These are phyloP conservation scores for Cymbidium sinense DNA, from an alignment of 106 monocot genomes.

Conservation along the genomic window DNA sequence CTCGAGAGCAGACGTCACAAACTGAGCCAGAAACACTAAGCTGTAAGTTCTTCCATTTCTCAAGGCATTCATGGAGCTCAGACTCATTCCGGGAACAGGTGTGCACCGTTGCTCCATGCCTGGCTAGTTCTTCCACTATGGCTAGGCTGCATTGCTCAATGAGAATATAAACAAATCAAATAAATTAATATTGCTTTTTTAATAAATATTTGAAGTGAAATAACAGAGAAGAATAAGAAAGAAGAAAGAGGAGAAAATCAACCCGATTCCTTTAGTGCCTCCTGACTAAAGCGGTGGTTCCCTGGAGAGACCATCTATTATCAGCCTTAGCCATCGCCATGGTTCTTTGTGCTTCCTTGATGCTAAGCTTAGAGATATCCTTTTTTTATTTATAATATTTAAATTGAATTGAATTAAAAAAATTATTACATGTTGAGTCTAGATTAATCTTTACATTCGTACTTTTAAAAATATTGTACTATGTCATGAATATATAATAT, in stretches of 20 bases:
- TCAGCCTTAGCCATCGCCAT: background rate
- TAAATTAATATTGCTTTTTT: background rate
- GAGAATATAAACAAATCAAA: background rate
- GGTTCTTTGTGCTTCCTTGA: too few species aligned
- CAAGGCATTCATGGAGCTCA: constrained; percentile 31
- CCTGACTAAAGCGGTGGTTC: constrained; percentile 17
- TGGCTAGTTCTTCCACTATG: constrained; percentile 55
- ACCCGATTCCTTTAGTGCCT: constrained; percentile 27
- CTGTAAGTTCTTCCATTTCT: constrained; percentile 27
- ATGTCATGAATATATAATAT: too few species aligned
- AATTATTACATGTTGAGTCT: too few species aligned
- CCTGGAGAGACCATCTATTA: constrained; percentile 13
- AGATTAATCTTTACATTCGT: too few species aligned
- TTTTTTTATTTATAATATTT: too few species aligned
- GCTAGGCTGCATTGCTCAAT: constrained; percentile 2
- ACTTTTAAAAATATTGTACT: too few species aligned
- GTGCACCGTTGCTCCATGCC: constrained; percentile 49
- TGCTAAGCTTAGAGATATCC: too few species aligned
- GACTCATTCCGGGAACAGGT: constrained; percentile 53
- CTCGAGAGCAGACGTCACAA: constrained; percentile 14
- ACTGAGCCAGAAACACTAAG: constrained; percentile 37
- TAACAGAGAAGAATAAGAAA: background rate
- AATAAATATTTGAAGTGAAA: background rate
- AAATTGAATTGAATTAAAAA: too few species aligned
- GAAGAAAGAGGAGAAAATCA: background rate